phyloP scores from a whole-genome alignment of 805 yeast species.

The Starmera amethionina region DNA sequence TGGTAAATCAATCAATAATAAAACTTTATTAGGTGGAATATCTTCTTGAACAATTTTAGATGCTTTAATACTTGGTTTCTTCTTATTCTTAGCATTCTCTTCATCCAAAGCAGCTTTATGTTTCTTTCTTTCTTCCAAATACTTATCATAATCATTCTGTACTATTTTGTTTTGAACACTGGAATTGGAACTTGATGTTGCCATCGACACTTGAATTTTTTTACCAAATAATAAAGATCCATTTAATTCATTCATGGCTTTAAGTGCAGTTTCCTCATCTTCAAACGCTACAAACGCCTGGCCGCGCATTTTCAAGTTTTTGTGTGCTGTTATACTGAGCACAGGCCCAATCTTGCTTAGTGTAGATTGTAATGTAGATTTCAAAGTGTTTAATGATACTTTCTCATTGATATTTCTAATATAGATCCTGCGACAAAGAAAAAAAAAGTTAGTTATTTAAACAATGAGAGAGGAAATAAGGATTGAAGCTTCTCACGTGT shows the following conservation, averaged over 20 bases:
- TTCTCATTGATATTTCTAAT: slow-evolving; percentile 67
- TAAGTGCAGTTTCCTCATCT: slow-evolving; percentile 28
- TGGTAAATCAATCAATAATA: slow-evolving; percentile 62
- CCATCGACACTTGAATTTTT: slow-evolving; percentile 13
- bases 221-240: slow-evolving; percentile 13
- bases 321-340: slow-evolving; percentile 43
- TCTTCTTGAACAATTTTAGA: slow-evolving; percentile 11
- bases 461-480: not conserved
- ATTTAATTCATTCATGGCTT: slow-evolving; percentile 12
- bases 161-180: slow-evolving; percentile 9
- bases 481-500: slow-evolving; percentile 10
- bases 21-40: slow-evolving; percentile 57
- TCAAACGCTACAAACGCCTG: slow-evolving; percentile 70
- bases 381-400: slow-evolving; percentile 42
- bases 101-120: slow-evolving; percentile 11
- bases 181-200: slow-evolving; percentile 17
- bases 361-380: slow-evolving; percentile 27
- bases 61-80: slow-evolving; percentile 6
- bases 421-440: slow-evolving; percentile 25
- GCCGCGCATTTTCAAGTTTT: slow-evolving; percentile 60
- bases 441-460: slow-evolving; percentile 2
- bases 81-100: slow-evolving; percentile 6
- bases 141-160: slow-evolving; percentile 7
- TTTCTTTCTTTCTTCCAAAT: slow-evolving; percentile 10
- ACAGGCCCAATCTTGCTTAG: slow-evolving; percentile 40